Percentiles rank a stretch among this genome's conserved stretches.
Evolutionary conservation across 1,139 yeast species (phyloP).

Genomic region (Candida buenavistaensis): DNA sequence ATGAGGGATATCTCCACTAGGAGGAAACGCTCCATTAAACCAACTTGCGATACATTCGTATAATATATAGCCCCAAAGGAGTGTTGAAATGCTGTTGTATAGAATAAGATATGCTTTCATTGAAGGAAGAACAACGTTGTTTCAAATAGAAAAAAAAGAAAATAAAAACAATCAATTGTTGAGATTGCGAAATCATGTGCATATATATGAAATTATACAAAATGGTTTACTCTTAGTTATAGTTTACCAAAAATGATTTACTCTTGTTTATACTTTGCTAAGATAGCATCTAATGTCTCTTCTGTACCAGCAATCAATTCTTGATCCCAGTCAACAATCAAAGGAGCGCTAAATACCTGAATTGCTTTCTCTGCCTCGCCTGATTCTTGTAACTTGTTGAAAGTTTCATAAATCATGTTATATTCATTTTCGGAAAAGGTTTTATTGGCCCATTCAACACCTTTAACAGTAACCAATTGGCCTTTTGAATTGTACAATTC

Average conservation of each 20-base stretch:
- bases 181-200: neutral
- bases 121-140: neutral
- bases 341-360: slow-evolving; percentile 43
- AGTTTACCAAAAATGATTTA: neutral
- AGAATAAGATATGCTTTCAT: slow-evolving; percentile 18
- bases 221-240: neutral
- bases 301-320: slow-evolving; percentile 44
- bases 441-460: slow-evolving; percentile 30
- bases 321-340: slow-evolving; percentile 52
- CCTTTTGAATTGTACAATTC: slow-evolving; percentile 13
- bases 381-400: slow-evolving; percentile 27
- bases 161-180: neutral
- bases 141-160: neutral
- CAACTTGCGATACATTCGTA: slow-evolving; percentile 18
- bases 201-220: too few species aligned
- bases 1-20: slow-evolving; percentile 24
- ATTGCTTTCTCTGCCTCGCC: slow-evolving; percentile 24
- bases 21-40: slow-evolving; percentile 5
- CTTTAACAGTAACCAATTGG: slow-evolving; percentile 24
- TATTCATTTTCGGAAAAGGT: slow-evolving; percentile 43
- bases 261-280: slow-evolving; percentile 26
- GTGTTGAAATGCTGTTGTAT: slow-evolving; percentile 68
- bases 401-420: slow-evolving; percentile 40
- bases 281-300: slow-evolving; percentile 29
- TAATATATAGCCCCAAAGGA: slow-evolving; percentile 63